These are phyloP conservation scores for Aspergillus cejpii DNA, from an alignment of 2,329 filamentous ascomycete species.

Conservation along the genomic window DNA sequence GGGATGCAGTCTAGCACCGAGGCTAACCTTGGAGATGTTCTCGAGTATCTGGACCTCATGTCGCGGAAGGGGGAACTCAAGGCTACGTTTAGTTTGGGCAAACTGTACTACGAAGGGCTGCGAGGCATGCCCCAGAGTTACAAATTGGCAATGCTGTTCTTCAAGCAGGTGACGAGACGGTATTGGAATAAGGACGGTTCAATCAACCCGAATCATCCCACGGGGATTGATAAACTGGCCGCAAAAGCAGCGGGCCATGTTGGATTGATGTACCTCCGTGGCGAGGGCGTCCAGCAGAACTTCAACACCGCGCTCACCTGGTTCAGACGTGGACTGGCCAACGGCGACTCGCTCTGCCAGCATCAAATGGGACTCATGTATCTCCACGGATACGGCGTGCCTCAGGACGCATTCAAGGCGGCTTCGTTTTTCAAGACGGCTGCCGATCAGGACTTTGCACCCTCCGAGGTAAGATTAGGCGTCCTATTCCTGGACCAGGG, in stretches of 20 bases:
- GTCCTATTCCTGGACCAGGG: constrained; percentile 82
- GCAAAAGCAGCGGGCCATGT: constrained; percentile 80
- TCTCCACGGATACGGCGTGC: constrained; percentile 67
- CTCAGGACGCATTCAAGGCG: constrained; percentile 63
- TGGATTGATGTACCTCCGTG: constrained; percentile 81
- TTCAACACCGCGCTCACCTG: constrained; percentile 69
- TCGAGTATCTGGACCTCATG: constrained; percentile 88
- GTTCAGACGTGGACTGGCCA: constrained; percentile 71
- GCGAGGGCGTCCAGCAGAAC: constrained; percentile 75
- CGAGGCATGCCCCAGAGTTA: constrained; percentile 67
- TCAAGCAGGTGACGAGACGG: constrained; percentile 67
- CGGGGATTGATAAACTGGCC: constrained; percentile 68
- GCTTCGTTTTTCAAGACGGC: constrained; percentile 70
- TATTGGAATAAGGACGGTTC: constrained; percentile 81
- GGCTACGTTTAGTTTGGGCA: constrained; percentile 76
- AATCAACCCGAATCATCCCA: constrained; percentile 60
- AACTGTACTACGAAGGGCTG: constrained; percentile 82
- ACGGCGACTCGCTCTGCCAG: constrained; percentile 75
- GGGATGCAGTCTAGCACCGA: constrained; percentile 71
- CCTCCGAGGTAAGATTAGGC: constrained; percentile 76
- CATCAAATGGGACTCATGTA: constrained; percentile 80
- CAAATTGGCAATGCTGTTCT: constrained; percentile 69
- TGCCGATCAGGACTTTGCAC: constrained; percentile 72
- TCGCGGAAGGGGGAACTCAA: constrained; percentile 84
- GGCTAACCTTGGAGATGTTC: constrained; percentile 82